phyloP scores from a whole-genome alignment of 441 rosid genomes.

The Eutrema salsugineum region DNA sequence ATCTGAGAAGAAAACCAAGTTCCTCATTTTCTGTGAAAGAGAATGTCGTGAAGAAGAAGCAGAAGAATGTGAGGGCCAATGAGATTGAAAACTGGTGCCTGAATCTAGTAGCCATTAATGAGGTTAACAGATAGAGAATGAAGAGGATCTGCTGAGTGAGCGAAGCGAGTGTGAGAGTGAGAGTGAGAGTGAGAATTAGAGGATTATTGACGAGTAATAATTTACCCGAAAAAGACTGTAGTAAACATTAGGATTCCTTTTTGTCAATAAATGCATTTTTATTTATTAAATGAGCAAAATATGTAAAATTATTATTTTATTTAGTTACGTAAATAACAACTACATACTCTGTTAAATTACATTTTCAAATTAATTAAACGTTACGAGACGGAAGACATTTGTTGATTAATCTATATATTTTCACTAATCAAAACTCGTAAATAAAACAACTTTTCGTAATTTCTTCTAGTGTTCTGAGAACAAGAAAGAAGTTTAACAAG shows the following conservation, averaged over 20 bases:
- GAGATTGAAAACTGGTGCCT: constrained; percentile 34
- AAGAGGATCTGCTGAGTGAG: constrained; percentile 15
- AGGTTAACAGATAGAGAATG: constrained; percentile 25
- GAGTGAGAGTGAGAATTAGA: background rate
- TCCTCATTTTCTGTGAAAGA: constrained; percentile 55
- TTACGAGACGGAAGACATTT: too few species aligned
- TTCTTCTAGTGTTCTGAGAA: too few species aligned
- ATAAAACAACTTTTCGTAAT: too few species aligned
- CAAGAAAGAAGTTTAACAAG: too few species aligned
- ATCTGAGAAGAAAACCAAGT: constrained; percentile 54
- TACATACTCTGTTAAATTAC: too few species aligned
- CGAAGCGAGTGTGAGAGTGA: background rate
- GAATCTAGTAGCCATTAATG: constrained; percentile 56
- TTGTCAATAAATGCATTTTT: background rate
- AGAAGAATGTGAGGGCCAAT: constrained; percentile 40
- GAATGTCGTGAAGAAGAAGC: constrained; percentile 25
- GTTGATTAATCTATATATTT: too few species aligned
- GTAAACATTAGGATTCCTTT: background rate
- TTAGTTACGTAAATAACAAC: background rate
- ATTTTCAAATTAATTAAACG: too few species aligned
- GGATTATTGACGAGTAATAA: background rate
- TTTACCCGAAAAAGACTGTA: background rate
- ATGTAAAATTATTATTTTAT: background rate
- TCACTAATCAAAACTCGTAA: too few species aligned
- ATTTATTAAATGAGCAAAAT: background rate